Conservation (phyloP, 1,284 basidiomycete genomes). For the Phaffia rhodozyma region DNA sequence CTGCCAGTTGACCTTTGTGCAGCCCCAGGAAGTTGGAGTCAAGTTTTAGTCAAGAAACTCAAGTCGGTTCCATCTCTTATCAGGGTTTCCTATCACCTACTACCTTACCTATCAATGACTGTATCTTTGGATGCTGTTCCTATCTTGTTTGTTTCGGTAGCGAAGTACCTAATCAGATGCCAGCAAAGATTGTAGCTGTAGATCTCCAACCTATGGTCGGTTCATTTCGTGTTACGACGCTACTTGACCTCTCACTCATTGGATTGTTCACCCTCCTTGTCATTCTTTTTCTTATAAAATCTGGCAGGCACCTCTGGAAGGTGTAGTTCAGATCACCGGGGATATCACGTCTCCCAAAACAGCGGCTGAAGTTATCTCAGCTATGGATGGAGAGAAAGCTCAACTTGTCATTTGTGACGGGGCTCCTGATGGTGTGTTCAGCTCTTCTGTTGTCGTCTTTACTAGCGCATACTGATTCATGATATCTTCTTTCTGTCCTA, state of each 20-base stretch:
- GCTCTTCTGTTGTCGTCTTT: neutral
- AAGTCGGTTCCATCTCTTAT: conserved; percentile 27
- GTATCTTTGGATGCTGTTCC: too few species aligned
- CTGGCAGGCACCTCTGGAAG: conserved; percentile 40
- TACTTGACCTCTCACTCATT: neutral
- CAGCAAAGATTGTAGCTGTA: conserved; percentile 40
- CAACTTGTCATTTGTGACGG: conserved; percentile 48
- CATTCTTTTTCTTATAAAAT: neutral
- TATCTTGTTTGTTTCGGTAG: too few species aligned
- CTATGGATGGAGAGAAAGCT: conserved; percentile 39
- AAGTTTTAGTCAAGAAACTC: conserved; percentile 35
- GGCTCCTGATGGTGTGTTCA: conserved; percentile 41
- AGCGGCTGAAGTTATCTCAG: conserved; percentile 39
- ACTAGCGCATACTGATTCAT: neutral
- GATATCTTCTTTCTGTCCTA: neutral
- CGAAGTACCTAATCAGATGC: neutral
- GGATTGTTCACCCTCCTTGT: neutral
- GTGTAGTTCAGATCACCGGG: conserved; percentile 42
- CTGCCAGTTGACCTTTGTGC: conserved; percentile 46
- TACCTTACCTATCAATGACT: conserved; percentile 15
- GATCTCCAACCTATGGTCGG: conserved; percentile 46
- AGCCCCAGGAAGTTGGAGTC: conserved; percentile 41
- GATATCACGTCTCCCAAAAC: conserved; percentile 45
- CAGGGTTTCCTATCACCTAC: neutral
- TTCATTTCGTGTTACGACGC: neutral